These are phyloP conservation scores for Vicia villosa DNA, from an alignment of 306 rosid genomes.

Conservation along the genomic window DNA sequence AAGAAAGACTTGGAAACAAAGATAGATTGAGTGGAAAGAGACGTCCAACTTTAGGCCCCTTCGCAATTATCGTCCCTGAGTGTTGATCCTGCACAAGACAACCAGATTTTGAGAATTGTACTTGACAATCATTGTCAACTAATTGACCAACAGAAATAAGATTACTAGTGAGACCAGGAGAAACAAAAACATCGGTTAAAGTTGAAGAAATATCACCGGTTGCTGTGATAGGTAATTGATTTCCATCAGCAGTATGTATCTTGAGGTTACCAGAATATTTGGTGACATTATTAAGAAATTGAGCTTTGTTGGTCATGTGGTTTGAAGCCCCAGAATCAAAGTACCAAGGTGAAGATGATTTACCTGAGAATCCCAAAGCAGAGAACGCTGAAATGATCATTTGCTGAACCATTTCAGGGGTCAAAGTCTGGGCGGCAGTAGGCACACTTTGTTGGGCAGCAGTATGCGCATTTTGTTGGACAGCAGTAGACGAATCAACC, in stretches of 20 bases:
- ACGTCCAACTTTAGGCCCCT: conserved; percentile 2
- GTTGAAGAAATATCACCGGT: not conserved
- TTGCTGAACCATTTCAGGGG: too few species aligned
- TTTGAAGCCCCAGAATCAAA: not conserved
- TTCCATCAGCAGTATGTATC: not conserved
- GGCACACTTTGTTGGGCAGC: too few species aligned
- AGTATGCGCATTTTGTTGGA: too few species aligned
- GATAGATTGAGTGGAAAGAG: not conserved
- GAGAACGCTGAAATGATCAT: too few species aligned
- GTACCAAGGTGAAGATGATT: not conserved
- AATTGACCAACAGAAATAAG: too few species aligned
- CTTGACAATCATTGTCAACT: too few species aligned
- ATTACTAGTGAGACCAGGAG: too few species aligned
- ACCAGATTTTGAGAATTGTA: not conserved
- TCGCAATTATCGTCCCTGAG: not conserved
- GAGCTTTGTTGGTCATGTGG: not conserved
- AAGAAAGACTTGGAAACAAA: not conserved
- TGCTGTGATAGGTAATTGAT: not conserved
- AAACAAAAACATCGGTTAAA: not conserved
- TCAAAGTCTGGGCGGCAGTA: too few species aligned
- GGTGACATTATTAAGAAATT: not conserved
- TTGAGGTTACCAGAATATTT: not conserved
- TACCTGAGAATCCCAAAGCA: too few species aligned
- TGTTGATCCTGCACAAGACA: conserved; percentile 4
- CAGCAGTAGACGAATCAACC: not conserved